Conservation (phyloP, 768 basidiomycete genomes). For the Amanita pseudoporphyria region DNA sequence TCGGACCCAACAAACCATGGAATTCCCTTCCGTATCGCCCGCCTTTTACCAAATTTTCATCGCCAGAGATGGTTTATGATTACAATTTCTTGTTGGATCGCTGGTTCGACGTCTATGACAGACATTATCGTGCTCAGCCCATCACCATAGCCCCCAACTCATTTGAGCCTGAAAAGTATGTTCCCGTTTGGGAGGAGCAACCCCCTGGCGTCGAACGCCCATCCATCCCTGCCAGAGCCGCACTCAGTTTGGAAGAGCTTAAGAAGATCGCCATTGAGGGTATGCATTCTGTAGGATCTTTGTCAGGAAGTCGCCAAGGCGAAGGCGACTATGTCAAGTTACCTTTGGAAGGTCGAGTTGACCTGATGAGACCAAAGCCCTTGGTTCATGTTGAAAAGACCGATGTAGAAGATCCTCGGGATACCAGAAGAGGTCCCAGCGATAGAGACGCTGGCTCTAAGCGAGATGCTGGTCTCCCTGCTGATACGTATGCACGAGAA, state of each 20-base stretch:
- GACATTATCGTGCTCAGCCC: constrained; percentile 61
- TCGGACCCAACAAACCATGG: constrained; percentile 97
- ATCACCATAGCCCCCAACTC: constrained; percentile 28
- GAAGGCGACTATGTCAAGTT: constrained; percentile 73
- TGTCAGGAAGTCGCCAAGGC: constrained; percentile 18
- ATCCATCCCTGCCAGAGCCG: constrained; percentile 14
- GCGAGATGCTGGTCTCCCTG: no score
- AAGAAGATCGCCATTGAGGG: constrained; percentile 54
- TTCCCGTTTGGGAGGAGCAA: constrained; percentile 64
- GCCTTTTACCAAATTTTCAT: constrained; percentile 31
- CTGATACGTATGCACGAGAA: constrained; percentile 1
- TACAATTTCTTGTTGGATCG: constrained; percentile 78
- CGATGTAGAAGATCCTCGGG: constrained; percentile 10
- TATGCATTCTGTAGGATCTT: constrained; percentile 23
- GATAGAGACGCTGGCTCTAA: neutral
- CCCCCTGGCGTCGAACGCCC: neutral
- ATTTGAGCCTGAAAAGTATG: constrained; percentile 60
- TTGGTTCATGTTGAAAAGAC: constrained; percentile 8
- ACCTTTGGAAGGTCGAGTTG: constrained; percentile 83
- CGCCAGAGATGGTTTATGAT: constrained; percentile 48
- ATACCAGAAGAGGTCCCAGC: constrained; percentile 8
- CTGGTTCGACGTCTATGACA: constrained; percentile 90
- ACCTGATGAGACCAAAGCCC: constrained; percentile 63
- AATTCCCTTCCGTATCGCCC: constrained; percentile 59
- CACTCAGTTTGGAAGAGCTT: constrained; percentile 56